Evolutionary conservation across 2,329 filamentous ascomycete species (phyloP), one percentile per base, ranked within the genome.

Genomic region (Clathrospora elynae): DNA sequence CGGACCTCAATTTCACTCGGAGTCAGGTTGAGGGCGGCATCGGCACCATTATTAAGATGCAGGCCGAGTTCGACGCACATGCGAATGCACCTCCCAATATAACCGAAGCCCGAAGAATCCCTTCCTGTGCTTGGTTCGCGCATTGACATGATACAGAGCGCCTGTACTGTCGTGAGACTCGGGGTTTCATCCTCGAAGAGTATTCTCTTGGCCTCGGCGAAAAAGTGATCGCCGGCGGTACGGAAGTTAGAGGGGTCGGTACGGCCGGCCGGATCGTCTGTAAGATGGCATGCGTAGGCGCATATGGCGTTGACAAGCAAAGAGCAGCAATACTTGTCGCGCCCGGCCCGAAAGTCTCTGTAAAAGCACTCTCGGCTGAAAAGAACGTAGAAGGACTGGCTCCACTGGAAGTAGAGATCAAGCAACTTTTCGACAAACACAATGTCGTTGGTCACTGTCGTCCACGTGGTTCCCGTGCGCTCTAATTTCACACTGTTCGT

Each of bases 361-460:
- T 86, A 72, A 56, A 88, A 89, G 58, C 85, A 81, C 55, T 87
- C 83, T 60, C 86, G 85, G 59, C 83, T 87, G 30, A 90, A 77
- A 2, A 86, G 82, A 3, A 85, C 82, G 67, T 88, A 88, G 9
- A 85, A 88, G 2, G 86, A 84, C 62, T 90, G 88, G 80, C 86
- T 89, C 71, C 84, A 86, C 9, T 56, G 56, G 53, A 88, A 88
- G 68, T 88, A 88, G 20, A 87, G 72, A 0, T 79, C 76, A 37
- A 88, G 69, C 7, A 88, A 73, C 55, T 85, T 83, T 48, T 83
- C 76, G 1, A 88, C 80, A 19, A 88, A 75, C 9, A 65, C 70
- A 9, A 73, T 57, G 51, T 88, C 83, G 3, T 66, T 60, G 2
- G 83, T 86, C 14, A 87, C 76, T 25, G 59, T 73, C 1, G 85